Evolutionary conservation across 495 filamentous ascomycete species (phyloP).

Genomic region (Delitschia confertaspora): DNA sequence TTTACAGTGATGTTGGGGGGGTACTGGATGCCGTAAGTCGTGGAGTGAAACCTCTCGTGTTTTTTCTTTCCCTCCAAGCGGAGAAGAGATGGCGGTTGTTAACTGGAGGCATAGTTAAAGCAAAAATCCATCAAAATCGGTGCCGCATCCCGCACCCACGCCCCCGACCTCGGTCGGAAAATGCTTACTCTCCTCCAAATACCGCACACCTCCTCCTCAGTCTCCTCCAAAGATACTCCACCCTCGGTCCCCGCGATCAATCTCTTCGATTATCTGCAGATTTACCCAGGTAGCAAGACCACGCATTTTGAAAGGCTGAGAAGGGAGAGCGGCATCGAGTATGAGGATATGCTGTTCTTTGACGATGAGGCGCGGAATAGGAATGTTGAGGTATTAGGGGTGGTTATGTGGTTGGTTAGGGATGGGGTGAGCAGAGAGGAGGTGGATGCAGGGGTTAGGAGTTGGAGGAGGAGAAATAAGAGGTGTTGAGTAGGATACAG

Average conservation of each 20-base stretch:
- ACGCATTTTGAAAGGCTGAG: constrained; percentile 70
- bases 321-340: constrained; percentile 55
- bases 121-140: constrained; percentile 53
- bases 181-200: constrained; percentile 69
- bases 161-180: constrained; percentile 71
- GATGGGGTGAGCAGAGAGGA: constrained; percentile 73
- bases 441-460: constrained; percentile 67
- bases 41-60: too few relatives aligned
- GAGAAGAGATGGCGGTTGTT: too few relatives aligned
- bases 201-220: constrained; percentile 35
- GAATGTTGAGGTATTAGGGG: constrained; percentile 70
- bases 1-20: constrained; percentile 68
- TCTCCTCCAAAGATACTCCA: constrained; percentile 29
- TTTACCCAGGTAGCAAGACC: constrained; percentile 80
- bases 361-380: constrained; percentile 85
- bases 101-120: constrained; percentile 7
- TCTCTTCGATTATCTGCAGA: constrained; percentile 79
- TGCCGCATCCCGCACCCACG: constrained; percentile 72
- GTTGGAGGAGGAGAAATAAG: constrained; percentile 66
- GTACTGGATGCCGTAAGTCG: constrained; percentile 56
- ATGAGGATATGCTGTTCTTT: constrained; percentile 89
- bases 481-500: too few relatives aligned
- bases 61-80: neutral
- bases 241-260: constrained; percentile 47
- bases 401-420: constrained; percentile 70